Conservation (phyloP, 2,329 filamentous ascomycete species). For the Diaporthe amygdali region DNA sequence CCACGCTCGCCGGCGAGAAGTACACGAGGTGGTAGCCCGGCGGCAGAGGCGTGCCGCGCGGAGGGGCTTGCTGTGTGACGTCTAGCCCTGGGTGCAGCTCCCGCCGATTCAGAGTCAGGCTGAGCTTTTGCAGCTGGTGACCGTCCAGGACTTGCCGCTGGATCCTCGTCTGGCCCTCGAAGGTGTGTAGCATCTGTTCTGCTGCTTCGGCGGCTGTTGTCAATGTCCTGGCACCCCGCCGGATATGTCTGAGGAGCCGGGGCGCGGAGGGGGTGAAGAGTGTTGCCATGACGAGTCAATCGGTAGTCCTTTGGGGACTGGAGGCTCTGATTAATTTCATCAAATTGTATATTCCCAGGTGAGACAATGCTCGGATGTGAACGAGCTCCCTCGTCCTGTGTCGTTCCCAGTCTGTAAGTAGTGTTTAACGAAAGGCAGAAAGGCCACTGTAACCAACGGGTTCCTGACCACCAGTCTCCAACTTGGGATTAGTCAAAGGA, state of each 20-base stretch:
- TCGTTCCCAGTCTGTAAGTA: background rate
- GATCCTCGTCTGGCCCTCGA: constrained; percentile 33
- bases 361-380: background rate
- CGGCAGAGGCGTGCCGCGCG: constrained; percentile 55
- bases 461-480: background rate
- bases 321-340: background rate
- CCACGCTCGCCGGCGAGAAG: constrained; percentile 63
- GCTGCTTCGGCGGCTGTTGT: constrained; percentile 29
- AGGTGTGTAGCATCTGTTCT: constrained; percentile 36
- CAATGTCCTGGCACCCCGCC: background rate
- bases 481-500: background rate
- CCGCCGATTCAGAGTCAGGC: constrained; percentile 60
- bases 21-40: constrained; percentile 68
- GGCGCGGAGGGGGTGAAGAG: background rate
- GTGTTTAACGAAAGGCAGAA: background rate
- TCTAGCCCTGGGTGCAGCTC: constrained; percentile 46
- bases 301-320: background rate
- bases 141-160: constrained; percentile 59
- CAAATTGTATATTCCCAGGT: background rate
- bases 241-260: background rate
- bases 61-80: constrained; percentile 43
- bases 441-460: background rate
- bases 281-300: background rate
- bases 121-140: constrained; percentile 68
- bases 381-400: background rate